These are phyloP conservation scores for Rhizopus arrhizus DNA, from an alignment of 371 early-diverging fungal genomes.

Conservation along the genomic window DNA sequence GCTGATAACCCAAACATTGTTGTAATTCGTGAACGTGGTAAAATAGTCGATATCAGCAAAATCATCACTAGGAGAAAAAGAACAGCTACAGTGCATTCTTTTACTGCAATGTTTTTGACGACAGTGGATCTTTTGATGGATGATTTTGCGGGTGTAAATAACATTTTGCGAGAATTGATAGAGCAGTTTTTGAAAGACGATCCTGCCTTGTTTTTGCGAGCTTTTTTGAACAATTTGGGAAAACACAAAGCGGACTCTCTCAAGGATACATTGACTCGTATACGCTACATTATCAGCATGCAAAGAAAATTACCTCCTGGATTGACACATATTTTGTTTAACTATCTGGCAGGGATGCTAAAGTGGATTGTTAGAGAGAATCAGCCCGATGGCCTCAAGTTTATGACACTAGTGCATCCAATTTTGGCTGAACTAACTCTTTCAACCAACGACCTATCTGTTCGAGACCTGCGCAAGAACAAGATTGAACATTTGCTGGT, in stretches of 20 bases:
- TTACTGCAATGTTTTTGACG: slow-evolving; percentile 52
- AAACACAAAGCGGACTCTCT: slow-evolving; percentile 43
- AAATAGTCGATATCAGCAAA: slow-evolving; percentile 28
- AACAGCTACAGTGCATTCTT: slow-evolving; percentile 49
- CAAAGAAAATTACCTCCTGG: slow-evolving; percentile 61
- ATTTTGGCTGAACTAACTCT: slow-evolving; percentile 58
- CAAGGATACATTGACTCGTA: slow-evolving; percentile 46
- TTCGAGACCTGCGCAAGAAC: slow-evolving; percentile 64
- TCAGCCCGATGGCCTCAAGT: slow-evolving; percentile 39
- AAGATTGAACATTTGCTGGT: slow-evolving; percentile 62
- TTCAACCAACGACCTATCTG: slow-evolving; percentile 62
- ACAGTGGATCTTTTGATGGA: slow-evolving; percentile 62
- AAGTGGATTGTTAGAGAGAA: slow-evolving; percentile 63
- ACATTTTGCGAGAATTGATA: slow-evolving; percentile 49
- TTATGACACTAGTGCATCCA: slow-evolving; percentile 55
- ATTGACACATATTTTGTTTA: slow-evolving; percentile 60
- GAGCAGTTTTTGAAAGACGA: slow-evolving; percentile 62
- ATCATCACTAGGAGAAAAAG: slow-evolving; percentile 42
- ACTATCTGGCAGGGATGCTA: slow-evolving; percentile 66
- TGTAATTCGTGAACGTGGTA: slow-evolving; percentile 11
- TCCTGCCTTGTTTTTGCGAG: slow-evolving; percentile 59
- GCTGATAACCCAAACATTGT: slow-evolving; percentile 14
- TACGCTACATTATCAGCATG: slow-evolving; percentile 53
- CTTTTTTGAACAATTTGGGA: slow-evolving; percentile 59
- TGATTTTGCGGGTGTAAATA: slow-evolving; percentile 49